phyloP scores from a whole-genome alignment of 2,329 filamentous ascomycete species.

The Penicillium sp. region DNA sequence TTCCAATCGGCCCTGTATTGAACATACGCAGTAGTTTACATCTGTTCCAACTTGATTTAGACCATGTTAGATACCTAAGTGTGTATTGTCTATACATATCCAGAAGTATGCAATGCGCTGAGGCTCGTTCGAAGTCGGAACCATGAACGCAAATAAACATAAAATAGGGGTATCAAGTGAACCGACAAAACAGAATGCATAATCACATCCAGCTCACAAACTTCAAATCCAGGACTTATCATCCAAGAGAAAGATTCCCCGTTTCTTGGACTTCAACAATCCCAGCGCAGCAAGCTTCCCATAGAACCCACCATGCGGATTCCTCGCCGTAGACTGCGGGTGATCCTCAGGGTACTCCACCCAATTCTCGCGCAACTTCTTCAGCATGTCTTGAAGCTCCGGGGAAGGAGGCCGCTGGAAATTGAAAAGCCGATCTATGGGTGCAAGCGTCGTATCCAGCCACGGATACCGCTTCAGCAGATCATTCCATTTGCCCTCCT shows the following conservation, averaged over 20 bases:
- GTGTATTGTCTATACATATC: too few relatives aligned
- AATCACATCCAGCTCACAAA: neutral
- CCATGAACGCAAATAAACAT: neutral
- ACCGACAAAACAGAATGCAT: neutral
- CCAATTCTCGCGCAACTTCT: slow-evolving; percentile 15
- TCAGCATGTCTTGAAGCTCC: slow-evolving; percentile 4
- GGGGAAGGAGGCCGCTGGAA: slow-evolving; percentile 6
- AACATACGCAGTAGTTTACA: neutral
- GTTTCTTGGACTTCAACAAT: slow-evolving; percentile 6
- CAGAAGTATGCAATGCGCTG: neutral
- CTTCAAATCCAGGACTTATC: slow-evolving; percentile 11
- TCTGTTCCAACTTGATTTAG: neutral
- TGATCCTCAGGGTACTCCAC: slow-evolving; percentile 12
- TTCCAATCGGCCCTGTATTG: neutral
- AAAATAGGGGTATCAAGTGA: neutral
- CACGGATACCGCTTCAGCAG: slow-evolving; percentile 7
- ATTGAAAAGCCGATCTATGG: slow-evolving; percentile 12
- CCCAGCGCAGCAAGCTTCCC: slow-evolving; percentile 16
- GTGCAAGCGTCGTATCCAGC: slow-evolving; percentile 7
- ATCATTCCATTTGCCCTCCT: slow-evolving; percentile 11
- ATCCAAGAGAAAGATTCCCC: slow-evolving; percentile 12
- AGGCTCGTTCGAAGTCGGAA: neutral
- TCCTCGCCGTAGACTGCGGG: slow-evolving; percentile 9
- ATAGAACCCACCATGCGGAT: slow-evolving; percentile 15
- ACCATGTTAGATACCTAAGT: too few relatives aligned